Evolutionary conservation across 257 asterid genomes (phyloP), one percentile per base, ranked within the genome.

Genomic region (Ilex asprella): DNA sequence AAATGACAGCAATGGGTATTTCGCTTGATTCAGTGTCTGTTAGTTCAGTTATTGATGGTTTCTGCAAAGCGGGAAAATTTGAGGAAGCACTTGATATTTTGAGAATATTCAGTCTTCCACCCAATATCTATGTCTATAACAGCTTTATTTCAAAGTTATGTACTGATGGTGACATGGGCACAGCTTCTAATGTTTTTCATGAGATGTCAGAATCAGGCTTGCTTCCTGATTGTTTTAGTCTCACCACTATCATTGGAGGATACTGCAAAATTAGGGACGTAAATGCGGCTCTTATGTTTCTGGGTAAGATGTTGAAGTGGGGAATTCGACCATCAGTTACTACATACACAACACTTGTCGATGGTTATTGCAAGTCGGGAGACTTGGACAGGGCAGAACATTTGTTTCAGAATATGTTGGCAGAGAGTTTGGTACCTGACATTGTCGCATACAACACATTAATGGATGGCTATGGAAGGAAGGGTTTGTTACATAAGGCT

Each of bases 391-490:
- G 39, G 15, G 76, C 56, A 21, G 72, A 71, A 30, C 15, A 55
- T 32, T 5, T 65, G 29, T 65, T 65, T 52, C 76, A 60, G 64
- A 62, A 60, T 30, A 71, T 71, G 67, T 41, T 57, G 32, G 16
- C 29, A 29, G 60, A 60, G 16, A 68, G 76, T 61, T 56, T 60
- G 56, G 39, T 31, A 46, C 68, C 76, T 16, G 76, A 61, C 51
- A n/a, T 66, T 21, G 30, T 66, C 39, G 52, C 64, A 46, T 71
- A 71, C 31, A 71, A 71, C 51, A 55, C 68, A 10, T 55, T 65
- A 55, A 60, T 71, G 56, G 56, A 71, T 65, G 71, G 76, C 35
- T 71, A 60, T 60, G 76, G 72, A 15, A 61, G 61, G 64, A 57
- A 66, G 58, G 76, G 72, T 31, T 30, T 16, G 35, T 44, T 61